Base-by-base conservation (phyloP, 495 filamentous ascomycete species). In the Sordaria brevicollis region DNA sequence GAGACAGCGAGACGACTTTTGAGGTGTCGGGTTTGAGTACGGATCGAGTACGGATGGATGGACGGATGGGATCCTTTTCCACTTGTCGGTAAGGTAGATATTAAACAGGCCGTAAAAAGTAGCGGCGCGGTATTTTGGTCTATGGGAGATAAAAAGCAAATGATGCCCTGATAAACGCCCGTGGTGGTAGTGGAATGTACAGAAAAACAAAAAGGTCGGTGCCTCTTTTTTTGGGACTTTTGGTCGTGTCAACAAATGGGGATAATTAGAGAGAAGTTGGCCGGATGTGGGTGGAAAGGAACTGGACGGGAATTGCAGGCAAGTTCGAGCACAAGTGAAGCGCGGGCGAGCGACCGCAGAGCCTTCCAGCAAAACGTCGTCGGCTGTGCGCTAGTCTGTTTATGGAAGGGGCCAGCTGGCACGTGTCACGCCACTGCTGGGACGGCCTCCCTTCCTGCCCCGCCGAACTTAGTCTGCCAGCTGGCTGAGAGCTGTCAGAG, bases 291-390 rank as follows among this genome's bases (percentile, higher is more conserved):
- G 37, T 71, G 66, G 69, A 74, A 75, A 70, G 62, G 71, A 74
- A 62, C 25, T 62, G 66, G 71, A 74, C 54, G 19, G 49, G 70
- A 75, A 68, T 35, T 71, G 72, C 68, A 74, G 62, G 49, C 70
- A 69, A 69, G 69, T 57, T 57, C 15, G 43, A 62, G 49, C 49
- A 62, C 49, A 62, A 62, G 68, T 71, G 69, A 71, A 62, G 49
- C 49, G 33, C 49, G 33, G 33, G 68, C 72, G 69, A 71, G 49
- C 49, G 25, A 31, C 15, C 73, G 73, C 73, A 80, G 78, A 80
- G 77, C 77, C 77, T 80, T 79, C 74, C 71, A 75, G 74, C 70
- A 71, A 74, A 75, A 73, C 41, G 69, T 75, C 65, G 68, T 65
- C 41, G 35, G 65, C 34, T 34, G 57, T 10, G 7, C 21, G 68